A percentile compares a stretch with the other conserved stretches of the same genome.
Evolutionary conservation across 371 early-diverging fungal genomes (phyloP).

Genomic region (Mucor circinelloides): DNA sequence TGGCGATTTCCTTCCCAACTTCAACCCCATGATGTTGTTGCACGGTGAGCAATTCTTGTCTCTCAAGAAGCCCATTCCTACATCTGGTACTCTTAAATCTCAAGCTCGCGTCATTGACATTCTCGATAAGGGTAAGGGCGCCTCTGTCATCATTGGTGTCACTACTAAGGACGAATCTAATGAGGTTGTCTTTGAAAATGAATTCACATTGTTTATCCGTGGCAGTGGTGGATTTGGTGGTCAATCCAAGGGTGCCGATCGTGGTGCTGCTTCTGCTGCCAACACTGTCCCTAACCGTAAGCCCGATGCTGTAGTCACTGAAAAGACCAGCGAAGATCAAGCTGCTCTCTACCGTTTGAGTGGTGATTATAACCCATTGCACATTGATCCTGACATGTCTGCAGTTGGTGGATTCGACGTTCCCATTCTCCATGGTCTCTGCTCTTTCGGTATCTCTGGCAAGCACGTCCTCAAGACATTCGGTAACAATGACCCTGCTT

Average conservation of each 20-base stretch:
- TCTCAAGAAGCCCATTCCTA: slow-evolving; percentile 82
- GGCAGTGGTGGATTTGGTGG: slow-evolving; percentile 93
- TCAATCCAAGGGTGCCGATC: slow-evolving; percentile 70
- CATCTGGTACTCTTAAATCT: slow-evolving; percentile 76
- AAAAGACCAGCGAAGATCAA: slow-evolving; percentile 88
- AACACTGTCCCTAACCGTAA: slow-evolving; percentile 76
- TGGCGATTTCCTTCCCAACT: slow-evolving; percentile 80
- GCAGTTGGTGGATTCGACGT: slow-evolving; percentile 92
- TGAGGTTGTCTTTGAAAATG: slow-evolving; percentile 81
- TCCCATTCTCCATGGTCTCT: slow-evolving; percentile 96
- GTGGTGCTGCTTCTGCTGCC: slow-evolving; percentile 80
- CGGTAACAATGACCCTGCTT: slow-evolving; percentile 68
- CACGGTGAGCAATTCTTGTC: slow-evolving; percentile 97
- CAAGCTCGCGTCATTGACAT: slow-evolving; percentile 86
- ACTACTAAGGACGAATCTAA: slow-evolving; percentile 80
- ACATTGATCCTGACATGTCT: slow-evolving; percentile 96
- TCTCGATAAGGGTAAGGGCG: slow-evolving; percentile 96
- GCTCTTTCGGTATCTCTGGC: slow-evolving; percentile 89
- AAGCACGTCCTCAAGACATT: slow-evolving; percentile 84
- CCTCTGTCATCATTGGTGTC: slow-evolving; percentile 80
- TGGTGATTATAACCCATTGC: slow-evolving; percentile 91
- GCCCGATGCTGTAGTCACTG: slow-evolving; percentile 80
- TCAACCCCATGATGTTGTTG: slow-evolving; percentile 97
- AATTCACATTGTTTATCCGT: slow-evolving; percentile 93
- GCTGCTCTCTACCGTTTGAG: slow-evolving; percentile 95